Conservation (phyloP, 345 rosid species). For the Pelargonium nanum region DNA sequence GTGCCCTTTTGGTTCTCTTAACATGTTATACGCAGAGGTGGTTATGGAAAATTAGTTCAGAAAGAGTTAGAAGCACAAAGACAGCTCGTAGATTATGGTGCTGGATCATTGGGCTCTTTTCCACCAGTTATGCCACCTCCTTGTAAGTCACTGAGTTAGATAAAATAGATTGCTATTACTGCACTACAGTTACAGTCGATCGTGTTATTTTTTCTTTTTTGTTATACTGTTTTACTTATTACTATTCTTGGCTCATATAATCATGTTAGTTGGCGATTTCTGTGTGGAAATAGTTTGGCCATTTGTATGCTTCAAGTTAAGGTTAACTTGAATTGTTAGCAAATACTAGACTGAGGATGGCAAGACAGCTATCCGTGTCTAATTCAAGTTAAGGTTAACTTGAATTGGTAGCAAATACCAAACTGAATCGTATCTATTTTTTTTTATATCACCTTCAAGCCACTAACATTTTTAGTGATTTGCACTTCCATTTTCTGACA, state of each 20-base stretch:
- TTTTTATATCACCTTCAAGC: no score
- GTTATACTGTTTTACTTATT: neutral
- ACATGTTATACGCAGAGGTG: constrained; percentile 77
- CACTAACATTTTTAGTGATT: no score
- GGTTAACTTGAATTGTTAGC: neutral
- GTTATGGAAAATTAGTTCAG: constrained; percentile 94
- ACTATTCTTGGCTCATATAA: neutral
- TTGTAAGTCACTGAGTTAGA: constrained; percentile 43
- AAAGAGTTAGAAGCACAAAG: constrained; percentile 86
- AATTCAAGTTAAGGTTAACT: no score
- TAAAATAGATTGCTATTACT: constrained; percentile 1
- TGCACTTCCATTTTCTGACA: neutral
- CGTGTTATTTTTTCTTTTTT: neutral
- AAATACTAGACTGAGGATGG: neutral
- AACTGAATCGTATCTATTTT: no score
- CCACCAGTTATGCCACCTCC: constrained; percentile 53
- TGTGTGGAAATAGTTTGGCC: no score
- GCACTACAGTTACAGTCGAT: neutral
- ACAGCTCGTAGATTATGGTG: constrained; percentile 88
- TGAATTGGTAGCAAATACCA: no score
- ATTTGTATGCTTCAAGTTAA: no score
- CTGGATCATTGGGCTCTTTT: constrained; percentile 74
- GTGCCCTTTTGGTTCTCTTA: constrained; percentile 26
- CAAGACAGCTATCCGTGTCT: neutral
- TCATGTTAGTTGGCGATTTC: neutral